These are phyloP conservation scores for Aspergillus hancockii DNA, from an alignment of 495 filamentous ascomycete genomes.

Conservation along the genomic window DNA sequence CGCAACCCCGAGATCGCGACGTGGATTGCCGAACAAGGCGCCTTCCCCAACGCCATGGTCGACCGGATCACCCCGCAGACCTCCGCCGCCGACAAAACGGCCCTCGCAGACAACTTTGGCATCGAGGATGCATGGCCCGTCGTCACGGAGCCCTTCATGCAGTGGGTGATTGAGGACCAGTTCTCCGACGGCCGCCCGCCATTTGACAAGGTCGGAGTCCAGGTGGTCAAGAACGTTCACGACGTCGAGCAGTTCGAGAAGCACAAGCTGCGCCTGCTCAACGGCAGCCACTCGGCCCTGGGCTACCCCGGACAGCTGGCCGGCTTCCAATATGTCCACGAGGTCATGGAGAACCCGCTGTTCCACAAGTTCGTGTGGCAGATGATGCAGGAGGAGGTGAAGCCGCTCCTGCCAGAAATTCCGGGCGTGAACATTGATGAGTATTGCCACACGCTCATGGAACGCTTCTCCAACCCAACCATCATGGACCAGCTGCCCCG, in stretches of 20 bases:
- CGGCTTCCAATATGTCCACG: slow-evolving; percentile 49
- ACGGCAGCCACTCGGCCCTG: slow-evolving; percentile 48
- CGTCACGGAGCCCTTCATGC: slow-evolving; percentile 52
- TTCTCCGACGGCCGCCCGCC: slow-evolving; percentile 49
- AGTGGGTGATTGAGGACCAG: slow-evolving; percentile 52
- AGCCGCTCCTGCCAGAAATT: slow-evolving; percentile 45
- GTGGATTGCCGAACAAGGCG: slow-evolving; percentile 43
- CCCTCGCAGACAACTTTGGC: slow-evolving; percentile 38
- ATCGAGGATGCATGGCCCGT: slow-evolving; percentile 50
- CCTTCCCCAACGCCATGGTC: slow-evolving; percentile 54
- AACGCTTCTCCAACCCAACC: slow-evolving; percentile 51
- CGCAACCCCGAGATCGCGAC: slow-evolving; percentile 43
- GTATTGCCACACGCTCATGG: slow-evolving; percentile 46
- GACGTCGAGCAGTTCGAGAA: slow-evolving; percentile 50
- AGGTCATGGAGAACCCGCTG: slow-evolving; percentile 43
- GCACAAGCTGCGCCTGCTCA: slow-evolving; percentile 52
- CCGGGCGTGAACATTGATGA: slow-evolving; percentile 48
- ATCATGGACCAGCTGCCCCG: slow-evolving; percentile 50
- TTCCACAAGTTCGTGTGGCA: slow-evolving; percentile 46
- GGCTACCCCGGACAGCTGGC: slow-evolving; percentile 48
- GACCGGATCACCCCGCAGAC: slow-evolving; percentile 53
- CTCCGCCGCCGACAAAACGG: slow-evolving; percentile 35
- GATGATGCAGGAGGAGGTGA: slow-evolving; percentile 53
- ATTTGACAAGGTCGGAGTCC: slow-evolving; percentile 48
- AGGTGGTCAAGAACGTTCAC: slow-evolving; percentile 48